Percentiles rank a stretch among this genome's conserved stretches.
Evolutionary conservation across 2,329 filamentous ascomycete species (phyloP).

Genomic region (Aotearoamyces nothofagi): DNA sequence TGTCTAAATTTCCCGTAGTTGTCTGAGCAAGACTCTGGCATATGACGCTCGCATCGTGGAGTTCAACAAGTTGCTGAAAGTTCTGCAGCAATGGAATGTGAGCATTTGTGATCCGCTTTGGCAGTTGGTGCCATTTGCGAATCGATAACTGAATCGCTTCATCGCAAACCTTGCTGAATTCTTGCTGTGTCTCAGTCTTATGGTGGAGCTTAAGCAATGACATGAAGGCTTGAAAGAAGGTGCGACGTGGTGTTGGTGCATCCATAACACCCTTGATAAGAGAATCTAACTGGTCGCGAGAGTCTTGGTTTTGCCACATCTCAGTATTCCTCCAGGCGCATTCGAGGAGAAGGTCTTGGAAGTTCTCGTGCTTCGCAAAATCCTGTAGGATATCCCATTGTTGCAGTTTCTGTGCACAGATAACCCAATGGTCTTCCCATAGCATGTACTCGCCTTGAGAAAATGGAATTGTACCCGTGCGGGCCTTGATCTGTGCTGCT

Average conservation of each 20-base stretch:
- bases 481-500: slow-evolving; percentile 88
- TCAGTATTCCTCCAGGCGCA: slow-evolving; percentile 93
- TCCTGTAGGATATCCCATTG: slow-evolving; percentile 98
- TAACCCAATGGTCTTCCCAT: slow-evolving; percentile 98
- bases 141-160: slow-evolving; percentile 96
- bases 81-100: slow-evolving; percentile 92
- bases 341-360: slow-evolving; percentile 90
- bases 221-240: slow-evolving; percentile 99
- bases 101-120: slow-evolving; percentile 80
- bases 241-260: slow-evolving; percentile 80
- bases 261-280: slow-evolving; percentile 97
- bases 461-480: slow-evolving; percentile 90
- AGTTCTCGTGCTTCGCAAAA: slow-evolving; percentile 97
- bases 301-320: slow-evolving; percentile 78
- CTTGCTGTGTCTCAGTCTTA: slow-evolving; percentile 63
- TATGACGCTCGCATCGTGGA: slow-evolving; percentile 95
- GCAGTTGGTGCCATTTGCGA: slow-evolving; percentile 97
- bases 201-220: slow-evolving; percentile 86
- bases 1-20: slow-evolving; percentile 71
- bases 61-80: slow-evolving; percentile 93
- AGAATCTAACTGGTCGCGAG: slow-evolving; percentile 77
- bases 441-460: slow-evolving; percentile 96
- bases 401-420: slow-evolving; percentile 94
- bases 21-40: slow-evolving; percentile 81
- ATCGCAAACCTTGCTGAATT: slow-evolving; percentile 84